Percentiles rank a stretch among this genome's conserved stretches.
Evolutionary conservation across 1,284 basidiomycete species (phyloP).

Genomic region (Sporisorium graminicola): DNA sequence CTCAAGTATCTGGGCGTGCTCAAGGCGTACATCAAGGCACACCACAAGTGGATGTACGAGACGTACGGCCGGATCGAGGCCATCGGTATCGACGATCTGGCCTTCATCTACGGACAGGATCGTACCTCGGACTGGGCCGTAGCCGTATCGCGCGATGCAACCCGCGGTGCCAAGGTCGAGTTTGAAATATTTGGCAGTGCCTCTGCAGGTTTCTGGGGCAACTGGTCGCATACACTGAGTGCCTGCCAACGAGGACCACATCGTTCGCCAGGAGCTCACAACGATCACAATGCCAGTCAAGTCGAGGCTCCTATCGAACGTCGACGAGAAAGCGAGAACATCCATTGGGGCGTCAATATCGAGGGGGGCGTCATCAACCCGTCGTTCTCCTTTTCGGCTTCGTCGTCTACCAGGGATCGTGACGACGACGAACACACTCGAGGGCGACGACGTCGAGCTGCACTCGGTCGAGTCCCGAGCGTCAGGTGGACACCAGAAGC

Average conservation of each 20-base stretch:
- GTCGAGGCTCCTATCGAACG: constrained; percentile 6
- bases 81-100: constrained; percentile 51
- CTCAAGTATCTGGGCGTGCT: constrained; percentile 57
- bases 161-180: constrained; percentile 47
- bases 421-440: constrained; percentile 16
- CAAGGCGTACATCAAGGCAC: constrained; percentile 56
- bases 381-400: constrained; percentile 14
- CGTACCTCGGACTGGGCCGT: constrained; percentile 60
- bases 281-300: constrained; percentile 11
- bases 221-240: constrained; percentile 51
- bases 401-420: neutral
- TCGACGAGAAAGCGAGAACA: constrained; percentile 1
- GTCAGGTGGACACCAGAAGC: constrained; percentile 30
- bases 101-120: constrained; percentile 55
- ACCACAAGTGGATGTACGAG: constrained; percentile 55
- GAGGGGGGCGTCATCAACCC: constrained; percentile 29
- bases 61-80: constrained; percentile 56
- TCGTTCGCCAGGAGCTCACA: constrained; percentile 18
- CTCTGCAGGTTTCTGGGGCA: constrained; percentile 50
- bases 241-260: constrained; percentile 57
- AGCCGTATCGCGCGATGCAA: constrained; percentile 53
- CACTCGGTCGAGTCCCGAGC: constrained; percentile 16
- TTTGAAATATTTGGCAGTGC: constrained; percentile 55
- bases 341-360: constrained; percentile 17
- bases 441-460: constrained; percentile 18